phyloP scores from a whole-genome alignment of 2,329 filamentous ascomycete genomes.

The Talaromyces sp. region DNA sequence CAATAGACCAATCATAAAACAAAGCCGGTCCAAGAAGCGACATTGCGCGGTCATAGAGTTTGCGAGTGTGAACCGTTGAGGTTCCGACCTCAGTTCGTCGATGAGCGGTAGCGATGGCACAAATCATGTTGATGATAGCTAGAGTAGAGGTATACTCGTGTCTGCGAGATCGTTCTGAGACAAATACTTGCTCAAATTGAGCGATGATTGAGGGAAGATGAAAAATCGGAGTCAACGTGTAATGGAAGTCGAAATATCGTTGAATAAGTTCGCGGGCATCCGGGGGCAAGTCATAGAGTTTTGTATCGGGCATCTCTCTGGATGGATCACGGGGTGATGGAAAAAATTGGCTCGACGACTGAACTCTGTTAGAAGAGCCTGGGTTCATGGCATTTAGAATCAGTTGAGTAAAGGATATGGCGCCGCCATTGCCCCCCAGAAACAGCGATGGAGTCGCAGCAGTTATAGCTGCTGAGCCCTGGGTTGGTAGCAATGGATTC shows the following conservation, averaged over 20 bases:
- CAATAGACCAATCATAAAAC: conserved; percentile 10
- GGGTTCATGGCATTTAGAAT: conserved; percentile 13
- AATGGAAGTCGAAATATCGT: conserved; percentile 10
- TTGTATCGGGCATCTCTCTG: conserved; percentile 10
- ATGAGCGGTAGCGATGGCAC: conserved; percentile 9
- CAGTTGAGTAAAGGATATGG: conserved; percentile 8
- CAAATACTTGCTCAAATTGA: conserved; percentile 6
- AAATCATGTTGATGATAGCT: conserved; percentile 12
- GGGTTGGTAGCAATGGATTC: background rate
- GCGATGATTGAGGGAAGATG: conserved; percentile 7
- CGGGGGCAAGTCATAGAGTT: conserved; percentile 10
- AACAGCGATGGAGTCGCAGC: conserved; percentile 9
- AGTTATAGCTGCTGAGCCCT: conserved; percentile 5
- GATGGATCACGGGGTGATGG: conserved; percentile 9
- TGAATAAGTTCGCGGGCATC: conserved; percentile 9
- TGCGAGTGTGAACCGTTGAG: conserved; percentile 8
- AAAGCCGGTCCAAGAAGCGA: conserved; percentile 8
- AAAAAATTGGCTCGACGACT: conserved; percentile 9
- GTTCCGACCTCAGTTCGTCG: conserved; percentile 5
- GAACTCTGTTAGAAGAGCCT: conserved; percentile 4
- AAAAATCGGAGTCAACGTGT: conserved; percentile 10
- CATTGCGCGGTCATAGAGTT: conserved; percentile 11
- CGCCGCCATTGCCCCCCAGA: conserved; percentile 8
- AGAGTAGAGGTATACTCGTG: conserved; percentile 4
- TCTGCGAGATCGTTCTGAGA: conserved; percentile 2